A percentile compares a stretch with the other conserved stretches of the same genome.
phyloP scores from a whole-genome alignment of 805 yeast genomes.

The Zygoascus ofunaensis region DNA sequence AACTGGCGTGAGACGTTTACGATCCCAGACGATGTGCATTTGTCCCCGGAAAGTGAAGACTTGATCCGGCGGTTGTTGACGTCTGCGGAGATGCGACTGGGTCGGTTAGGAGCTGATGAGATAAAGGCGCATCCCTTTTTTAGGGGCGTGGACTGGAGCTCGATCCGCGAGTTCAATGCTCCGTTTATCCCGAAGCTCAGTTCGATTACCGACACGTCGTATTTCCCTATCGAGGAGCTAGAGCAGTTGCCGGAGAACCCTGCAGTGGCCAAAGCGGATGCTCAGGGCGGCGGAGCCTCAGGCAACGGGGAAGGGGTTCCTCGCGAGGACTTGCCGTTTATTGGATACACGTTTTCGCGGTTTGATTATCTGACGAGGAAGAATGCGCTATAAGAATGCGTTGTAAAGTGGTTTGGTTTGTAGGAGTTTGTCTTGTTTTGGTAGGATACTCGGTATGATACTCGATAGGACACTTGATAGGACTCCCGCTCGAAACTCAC shows the following conservation, averaged over 20 bases:
- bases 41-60: slow-evolving; percentile 83
- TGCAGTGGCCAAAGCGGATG: slow-evolving; percentile 32
- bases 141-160: slow-evolving; percentile 93
- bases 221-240: slow-evolving; percentile 95
- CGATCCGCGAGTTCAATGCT: slow-evolving; percentile 79
- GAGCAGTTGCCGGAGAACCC: slow-evolving; percentile 93
- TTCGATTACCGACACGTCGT: slow-evolving; percentile 90
- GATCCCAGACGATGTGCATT: slow-evolving; percentile 86
- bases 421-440: no score
- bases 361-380: slow-evolving; percentile 74
- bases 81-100: slow-evolving; percentile 69
- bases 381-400: slow-evolving; percentile 27
- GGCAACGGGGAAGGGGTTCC: slow-evolving; percentile 36
- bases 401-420: no score
- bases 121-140: slow-evolving; percentile 86
- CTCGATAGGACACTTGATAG: no score
- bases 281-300: slow-evolving; percentile 50
- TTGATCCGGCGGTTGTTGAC: slow-evolving; percentile 69
- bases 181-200: slow-evolving; percentile 89
- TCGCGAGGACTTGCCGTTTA: slow-evolving; percentile 89
- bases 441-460: no score
- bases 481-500: no score
- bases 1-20: slow-evolving; percentile 84
- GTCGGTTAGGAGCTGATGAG: slow-evolving; percentile 89
- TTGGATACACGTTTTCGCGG: slow-evolving; percentile 92